These are phyloP conservation scores for Venturia oleaginea DNA, from an alignment of 2,329 filamentous ascomycete species.

Conservation along the genomic window DNA sequence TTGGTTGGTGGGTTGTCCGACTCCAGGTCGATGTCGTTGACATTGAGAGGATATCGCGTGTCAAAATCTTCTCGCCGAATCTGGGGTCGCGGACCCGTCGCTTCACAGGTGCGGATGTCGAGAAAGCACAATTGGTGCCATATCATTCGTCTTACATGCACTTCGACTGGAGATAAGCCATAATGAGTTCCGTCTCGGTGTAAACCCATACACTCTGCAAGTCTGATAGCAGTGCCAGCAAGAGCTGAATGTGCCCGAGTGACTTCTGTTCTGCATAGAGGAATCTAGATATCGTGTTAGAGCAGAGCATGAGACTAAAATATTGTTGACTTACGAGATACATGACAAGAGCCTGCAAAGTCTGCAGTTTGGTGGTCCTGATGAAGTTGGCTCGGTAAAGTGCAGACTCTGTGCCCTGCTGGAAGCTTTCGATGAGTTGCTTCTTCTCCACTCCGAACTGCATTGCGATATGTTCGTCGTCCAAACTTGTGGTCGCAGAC, in stretches of 20 bases:
- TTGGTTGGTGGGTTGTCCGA: constrained; percentile 33
- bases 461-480: constrained; percentile 41
- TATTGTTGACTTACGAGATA: constrained; percentile 51
- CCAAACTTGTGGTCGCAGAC: constrained; percentile 58
- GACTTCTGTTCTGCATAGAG: constrained; percentile 62
- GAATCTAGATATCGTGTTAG: constrained; percentile 41
- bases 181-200: constrained; percentile 63
- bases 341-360: constrained; percentile 67
- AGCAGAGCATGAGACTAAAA: not conserved
- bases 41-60: constrained; percentile 61
- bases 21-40: constrained; percentile 55
- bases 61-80: constrained; percentile 70
- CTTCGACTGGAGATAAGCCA: constrained; percentile 56
- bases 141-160: constrained; percentile 60
- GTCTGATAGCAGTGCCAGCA: constrained; percentile 60
- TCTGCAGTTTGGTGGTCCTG: constrained; percentile 62
- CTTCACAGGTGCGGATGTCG: constrained; percentile 65
- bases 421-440: constrained; percentile 52
- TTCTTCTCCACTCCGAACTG: constrained; percentile 50
- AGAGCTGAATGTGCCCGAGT: constrained; percentile 66
- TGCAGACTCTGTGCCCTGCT: constrained; percentile 57
- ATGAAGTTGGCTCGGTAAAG: constrained; percentile 62
- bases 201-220: constrained; percentile 70
- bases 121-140: constrained; percentile 75
- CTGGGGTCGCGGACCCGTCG: constrained; percentile 60